Conservation (phyloP, 371 early-diverging fungal species). For the Lichtheimia hyalospora region DNA sequence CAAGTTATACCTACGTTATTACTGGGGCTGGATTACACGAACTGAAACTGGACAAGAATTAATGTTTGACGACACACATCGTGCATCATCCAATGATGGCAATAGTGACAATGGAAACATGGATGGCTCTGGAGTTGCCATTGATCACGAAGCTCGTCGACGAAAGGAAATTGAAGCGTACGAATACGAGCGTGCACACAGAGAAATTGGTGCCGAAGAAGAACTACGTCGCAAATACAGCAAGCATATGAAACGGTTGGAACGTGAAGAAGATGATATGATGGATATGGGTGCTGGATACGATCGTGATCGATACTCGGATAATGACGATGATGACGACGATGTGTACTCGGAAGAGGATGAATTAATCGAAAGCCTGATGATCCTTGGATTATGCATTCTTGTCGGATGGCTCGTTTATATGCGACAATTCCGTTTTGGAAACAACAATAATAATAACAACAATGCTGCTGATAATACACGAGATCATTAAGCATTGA, state of each 20-base stretch:
- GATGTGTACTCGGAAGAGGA: slow-evolving; percentile 49
- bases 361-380: slow-evolving; percentile 54
- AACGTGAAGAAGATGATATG: slow-evolving; percentile 33
- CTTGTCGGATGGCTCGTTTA: slow-evolving; percentile 66
- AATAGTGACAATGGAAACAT: not conserved
- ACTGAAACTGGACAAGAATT: slow-evolving; percentile 44
- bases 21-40: slow-evolving; percentile 66
- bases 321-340: slow-evolving; percentile 24
- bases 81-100: not conserved
- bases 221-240: slow-evolving; percentile 41
- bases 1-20: slow-evolving; percentile 66
- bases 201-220: slow-evolving; percentile 35
- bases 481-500: not conserved
- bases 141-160: slow-evolving; percentile 17
- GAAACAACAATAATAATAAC: slow-evolving; percentile 18
- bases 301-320: slow-evolving; percentile 12
- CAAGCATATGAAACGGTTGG: slow-evolving; percentile 32
- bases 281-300: slow-evolving; percentile 16
- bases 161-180: slow-evolving; percentile 22
- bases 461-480: slow-evolving; percentile 4
- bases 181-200: slow-evolving; percentile 18
- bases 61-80: slow-evolving; percentile 3
- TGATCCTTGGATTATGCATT: slow-evolving; percentile 56
- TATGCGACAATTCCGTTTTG: slow-evolving; percentile 62
- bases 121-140: not conserved